A percentile compares a stretch with the other conserved stretches of the same genome.
Evolutionary conservation across 192 early-diverging fungal genomes (phyloP).

Genomic region (Paraglomus occultum): DNA sequence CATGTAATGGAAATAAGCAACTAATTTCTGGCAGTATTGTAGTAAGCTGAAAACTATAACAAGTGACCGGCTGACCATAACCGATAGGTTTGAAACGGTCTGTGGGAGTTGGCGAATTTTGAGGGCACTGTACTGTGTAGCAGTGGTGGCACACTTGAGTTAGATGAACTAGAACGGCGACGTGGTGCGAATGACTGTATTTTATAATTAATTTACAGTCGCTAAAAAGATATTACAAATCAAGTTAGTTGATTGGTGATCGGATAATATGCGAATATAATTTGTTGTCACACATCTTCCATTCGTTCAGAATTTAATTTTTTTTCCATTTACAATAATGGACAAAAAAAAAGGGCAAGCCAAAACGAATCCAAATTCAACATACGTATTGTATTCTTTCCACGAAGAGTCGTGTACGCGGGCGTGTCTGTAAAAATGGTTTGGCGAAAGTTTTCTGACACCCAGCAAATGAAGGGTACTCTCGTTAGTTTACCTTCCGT

Average conservation of each 20-base stretch:
- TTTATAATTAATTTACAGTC: too few relatives aligned
- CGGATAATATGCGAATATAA: too few relatives aligned
- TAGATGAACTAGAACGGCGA: neutral
- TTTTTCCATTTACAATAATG: too few relatives aligned
- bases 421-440: constrained; percentile 60
- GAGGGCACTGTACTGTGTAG: neutral
- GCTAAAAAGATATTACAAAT: too few relatives aligned
- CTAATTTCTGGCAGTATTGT: constrained; percentile 3
- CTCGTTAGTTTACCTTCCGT: too few relatives aligned
- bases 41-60: too few relatives aligned
- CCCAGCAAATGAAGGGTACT: constrained; percentile 51
- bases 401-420: constrained; percentile 14
- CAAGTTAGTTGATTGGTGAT: too few relatives aligned
- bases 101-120: constrained; percentile 7
- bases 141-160: neutral
- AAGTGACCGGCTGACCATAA: too few relatives aligned
- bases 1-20: neutral
- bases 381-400: constrained; percentile 29
- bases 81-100: too few relatives aligned
- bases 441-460: constrained; percentile 73
- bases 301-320: too few relatives aligned
- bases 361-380: neutral
- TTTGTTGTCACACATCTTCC: too few relatives aligned
- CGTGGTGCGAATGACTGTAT: constrained; percentile 24
- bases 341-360: too few relatives aligned